A percentile compares a stretch with the other conserved stretches of the same genome.
Evolutionary conservation across 202 grass and related monocot genomes (phyloP).

Genomic region (Eragrostis tef): DNA sequence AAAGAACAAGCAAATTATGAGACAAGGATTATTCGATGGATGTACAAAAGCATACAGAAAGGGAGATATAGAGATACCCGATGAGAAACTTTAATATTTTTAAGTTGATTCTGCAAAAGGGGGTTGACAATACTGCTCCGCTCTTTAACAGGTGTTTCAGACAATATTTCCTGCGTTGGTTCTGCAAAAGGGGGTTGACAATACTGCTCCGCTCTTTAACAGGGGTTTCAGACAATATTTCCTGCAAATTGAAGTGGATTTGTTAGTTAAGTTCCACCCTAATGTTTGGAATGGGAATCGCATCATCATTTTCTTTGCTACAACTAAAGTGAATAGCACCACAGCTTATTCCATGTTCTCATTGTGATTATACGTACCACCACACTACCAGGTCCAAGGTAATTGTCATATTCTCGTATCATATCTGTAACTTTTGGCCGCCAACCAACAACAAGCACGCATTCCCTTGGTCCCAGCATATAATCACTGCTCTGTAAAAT

Average conservation of each 20-base stretch:
- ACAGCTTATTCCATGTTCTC: conserved; percentile 5
- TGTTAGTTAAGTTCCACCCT: conserved; percentile 31
- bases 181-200: conserved; percentile 67
- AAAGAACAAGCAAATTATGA: conserved; percentile 30
- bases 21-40: not conserved
- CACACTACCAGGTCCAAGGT: conserved; percentile 93
- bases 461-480: conserved; percentile 80
- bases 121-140: conserved; percentile 68
- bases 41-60: conserved; percentile 5
- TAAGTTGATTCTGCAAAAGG: conserved; percentile 69
- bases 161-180: conserved; percentile 77
- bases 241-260: conserved; percentile 63
- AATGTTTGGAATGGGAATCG: conserved; percentile 11
- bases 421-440: conserved; percentile 87
- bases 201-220: conserved; percentile 71
- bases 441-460: conserved; percentile 91
- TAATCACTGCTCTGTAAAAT: conserved; percentile 75
- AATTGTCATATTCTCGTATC: conserved; percentile 92
- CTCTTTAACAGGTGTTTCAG: conserved; percentile 84
- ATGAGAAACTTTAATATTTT: conserved; percentile 89
- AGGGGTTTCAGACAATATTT: conserved; percentile 92
- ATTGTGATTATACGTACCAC: conserved; percentile 60
- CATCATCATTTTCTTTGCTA: conserved; percentile 27
- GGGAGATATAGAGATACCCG: conserved; percentile 51
- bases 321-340: conserved; percentile 25